Conservation (phyloP, 2,329 filamentous ascomycete genomes). For the Coniochaeta sp. region DNA sequence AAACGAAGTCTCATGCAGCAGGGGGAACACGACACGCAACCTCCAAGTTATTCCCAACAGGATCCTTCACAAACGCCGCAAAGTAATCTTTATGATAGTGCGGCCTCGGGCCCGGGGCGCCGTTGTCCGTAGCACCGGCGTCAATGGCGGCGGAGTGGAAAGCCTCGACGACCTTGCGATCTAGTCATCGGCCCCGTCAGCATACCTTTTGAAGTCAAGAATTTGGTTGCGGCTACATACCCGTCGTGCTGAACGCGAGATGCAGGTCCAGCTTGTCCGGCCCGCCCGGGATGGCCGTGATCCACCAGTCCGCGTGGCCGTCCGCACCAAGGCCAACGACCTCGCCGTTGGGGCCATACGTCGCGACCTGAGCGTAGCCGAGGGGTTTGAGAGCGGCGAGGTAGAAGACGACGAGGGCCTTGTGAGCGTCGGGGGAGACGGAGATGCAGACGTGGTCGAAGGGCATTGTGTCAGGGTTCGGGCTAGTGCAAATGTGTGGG, state of each 20-base stretch:
- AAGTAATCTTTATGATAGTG: slow-evolving; percentile 41
- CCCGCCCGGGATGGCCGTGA: slow-evolving; percentile 8
- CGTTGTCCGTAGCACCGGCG: slow-evolving; percentile 39
- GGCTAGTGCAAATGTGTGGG: background rate
- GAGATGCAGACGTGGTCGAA: slow-evolving; percentile 26
- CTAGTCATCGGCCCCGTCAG: slow-evolving; percentile 15
- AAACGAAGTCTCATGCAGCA: background rate
- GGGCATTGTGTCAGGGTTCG: slow-evolving; percentile 19
- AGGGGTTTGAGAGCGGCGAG: slow-evolving; percentile 25
- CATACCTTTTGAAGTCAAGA: background rate
- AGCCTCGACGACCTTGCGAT: slow-evolving; percentile 31
- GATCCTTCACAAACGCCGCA: slow-evolving; percentile 41
- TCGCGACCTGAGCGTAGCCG: slow-evolving; percentile 22
- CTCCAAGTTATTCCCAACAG: slow-evolving; percentile 46
- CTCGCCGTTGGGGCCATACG: slow-evolving; percentile 15
- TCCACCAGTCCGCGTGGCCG: slow-evolving; percentile 23
- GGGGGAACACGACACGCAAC: slow-evolving; percentile 21
- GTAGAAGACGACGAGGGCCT: slow-evolving; percentile 24
- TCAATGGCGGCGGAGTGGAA: slow-evolving; percentile 35
- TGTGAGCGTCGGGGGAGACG: slow-evolving; percentile 19
- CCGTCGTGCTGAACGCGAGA: background rate
- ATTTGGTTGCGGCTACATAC: background rate
- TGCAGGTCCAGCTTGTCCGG: slow-evolving; percentile 12
- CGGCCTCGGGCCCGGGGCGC: slow-evolving; percentile 34
- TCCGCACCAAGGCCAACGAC: slow-evolving; percentile 19